Evolutionary conservation across 805 yeast genomes (phyloP).

Genomic region (Saccharomycopsis sp.): DNA sequence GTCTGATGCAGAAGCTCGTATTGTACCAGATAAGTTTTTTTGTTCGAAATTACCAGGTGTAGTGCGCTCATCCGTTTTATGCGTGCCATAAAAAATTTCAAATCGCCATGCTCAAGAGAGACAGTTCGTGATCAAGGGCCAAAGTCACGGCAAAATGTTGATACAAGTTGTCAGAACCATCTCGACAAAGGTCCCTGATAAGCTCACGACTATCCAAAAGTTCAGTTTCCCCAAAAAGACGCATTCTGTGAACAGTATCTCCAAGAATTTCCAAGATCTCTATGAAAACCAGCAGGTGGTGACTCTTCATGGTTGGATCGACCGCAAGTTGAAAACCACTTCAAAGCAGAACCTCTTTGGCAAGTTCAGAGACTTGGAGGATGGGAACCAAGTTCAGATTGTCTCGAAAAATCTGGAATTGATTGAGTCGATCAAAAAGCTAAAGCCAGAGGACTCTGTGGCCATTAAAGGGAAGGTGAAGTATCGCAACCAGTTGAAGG

Average conservation of each 20-base stretch:
- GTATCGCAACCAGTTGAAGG: slow-evolving; percentile 25
- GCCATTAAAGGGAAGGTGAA: slow-evolving; percentile 50
- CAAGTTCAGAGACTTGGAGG: slow-evolving; percentile 52
- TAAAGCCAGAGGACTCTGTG: slow-evolving; percentile 69
- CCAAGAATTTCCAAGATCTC: background rate
- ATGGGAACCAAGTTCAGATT: slow-evolving; percentile 61
- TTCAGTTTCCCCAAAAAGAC: slow-evolving; percentile 23
- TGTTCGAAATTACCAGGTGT: too few relatives aligned
- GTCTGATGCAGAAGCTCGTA: too few relatives aligned
- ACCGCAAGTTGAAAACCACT: slow-evolving; percentile 60
- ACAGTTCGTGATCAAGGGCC: too few relatives aligned
- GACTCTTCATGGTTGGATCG: slow-evolving; percentile 75
- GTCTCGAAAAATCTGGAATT: slow-evolving; percentile 31
- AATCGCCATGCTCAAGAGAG: too few relatives aligned
- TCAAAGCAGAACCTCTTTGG: slow-evolving; percentile 64
- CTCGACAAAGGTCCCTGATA: slow-evolving; percentile 1
- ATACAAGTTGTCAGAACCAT: too few relatives aligned
- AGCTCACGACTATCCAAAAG: slow-evolving; percentile 7
- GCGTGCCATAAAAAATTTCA: too few relatives aligned
- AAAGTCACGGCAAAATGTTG: too few relatives aligned
- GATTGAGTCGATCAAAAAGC: slow-evolving; percentile 32
- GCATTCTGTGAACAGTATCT: slow-evolving; percentile 20
- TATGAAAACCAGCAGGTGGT: slow-evolving; percentile 26
- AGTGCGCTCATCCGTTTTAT: too few relatives aligned
- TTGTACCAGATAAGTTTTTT: too few relatives aligned